Percentiles rank a stretch among this genome's conserved stretches.
Conservation (phyloP, 2,329 filamentous ascomycete genomes). For the Hymenoscyphus linearis region DNA sequence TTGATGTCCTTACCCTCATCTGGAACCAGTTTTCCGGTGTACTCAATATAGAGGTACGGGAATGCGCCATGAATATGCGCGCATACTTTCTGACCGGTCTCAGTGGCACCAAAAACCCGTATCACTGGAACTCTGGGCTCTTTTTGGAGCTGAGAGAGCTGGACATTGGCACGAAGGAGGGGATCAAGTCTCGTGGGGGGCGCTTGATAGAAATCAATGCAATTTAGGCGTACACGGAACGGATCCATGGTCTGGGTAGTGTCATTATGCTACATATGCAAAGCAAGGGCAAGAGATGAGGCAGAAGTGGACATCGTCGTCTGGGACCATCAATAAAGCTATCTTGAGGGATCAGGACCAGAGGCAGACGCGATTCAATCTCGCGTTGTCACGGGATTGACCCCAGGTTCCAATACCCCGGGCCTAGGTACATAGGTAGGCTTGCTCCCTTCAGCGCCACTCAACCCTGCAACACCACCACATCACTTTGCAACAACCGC, state of each 20-base stretch:
- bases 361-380: constrained; percentile 5
- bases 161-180: constrained; percentile 61
- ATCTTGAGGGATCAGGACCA: background rate
- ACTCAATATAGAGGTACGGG: constrained; percentile 91
- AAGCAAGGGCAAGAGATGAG: background rate
- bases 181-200: constrained; percentile 76
- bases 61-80: constrained; percentile 94
- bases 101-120: constrained; percentile 85
- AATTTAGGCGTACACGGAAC: constrained; percentile 90
- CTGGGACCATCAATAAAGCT: too few relatives aligned
- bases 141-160: constrained; percentile 52
- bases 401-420: background rate
- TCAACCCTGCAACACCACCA: background rate
- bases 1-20: constrained; percentile 54
- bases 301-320: background rate
- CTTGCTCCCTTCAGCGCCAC: background rate
- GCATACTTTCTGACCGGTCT: constrained; percentile 93
- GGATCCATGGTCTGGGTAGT: constrained; percentile 51
- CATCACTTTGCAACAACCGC: background rate
- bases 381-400: constrained; percentile 11
- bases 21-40: constrained; percentile 61
- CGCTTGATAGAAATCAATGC: constrained; percentile 90
- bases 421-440: background rate
- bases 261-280: background rate
- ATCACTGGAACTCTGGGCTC: constrained; percentile 78